These are phyloP conservation scores for Cnidoscolus chayamansa DNA, from an alignment of 441 rosid species.

Conservation along the genomic window DNA sequence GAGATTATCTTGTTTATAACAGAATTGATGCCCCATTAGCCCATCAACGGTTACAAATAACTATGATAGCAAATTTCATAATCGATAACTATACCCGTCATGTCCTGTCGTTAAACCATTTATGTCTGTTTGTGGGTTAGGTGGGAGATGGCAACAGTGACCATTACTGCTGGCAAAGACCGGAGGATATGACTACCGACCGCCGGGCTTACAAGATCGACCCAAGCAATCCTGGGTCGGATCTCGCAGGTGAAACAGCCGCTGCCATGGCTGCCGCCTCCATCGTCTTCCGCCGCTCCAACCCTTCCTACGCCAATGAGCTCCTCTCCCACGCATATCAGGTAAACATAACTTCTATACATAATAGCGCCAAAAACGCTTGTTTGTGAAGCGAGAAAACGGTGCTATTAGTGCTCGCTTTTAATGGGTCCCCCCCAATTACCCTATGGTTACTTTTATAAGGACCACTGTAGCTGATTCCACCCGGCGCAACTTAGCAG, in stretches of 20 bases:
- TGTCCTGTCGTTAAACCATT: background rate
- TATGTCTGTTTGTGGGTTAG: conserved; percentile 28
- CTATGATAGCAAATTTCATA: background rate
- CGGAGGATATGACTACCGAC: conserved; percentile 92
- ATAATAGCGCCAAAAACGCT: no score
- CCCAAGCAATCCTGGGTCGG: conserved; percentile 85
- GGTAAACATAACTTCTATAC: conserved; percentile 30
- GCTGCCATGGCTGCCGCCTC: conserved; percentile 95
- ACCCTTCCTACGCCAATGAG: conserved; percentile 62
- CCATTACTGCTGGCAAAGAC: conserved; percentile 94
- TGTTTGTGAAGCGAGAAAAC: no score
- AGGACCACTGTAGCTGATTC: no score
- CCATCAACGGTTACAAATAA: background rate
- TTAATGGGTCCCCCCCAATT: no score
- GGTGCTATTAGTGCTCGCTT: no score
- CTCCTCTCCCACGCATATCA: conserved; percentile 72
- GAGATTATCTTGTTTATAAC: conserved; percentile 3
- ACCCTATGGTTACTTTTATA: no score
- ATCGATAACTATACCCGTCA: background rate
- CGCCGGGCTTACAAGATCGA: conserved; percentile 70
- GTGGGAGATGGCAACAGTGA: conserved; percentile 91
- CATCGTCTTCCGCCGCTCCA: conserved; percentile 59
- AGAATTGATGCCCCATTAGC: background rate
- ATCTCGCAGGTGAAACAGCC: conserved; percentile 92
- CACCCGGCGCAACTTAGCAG: no score